Evolutionary conservation across 73 alveolate genomes (phyloP), one percentile per base, ranked within the genome.

Genomic region (Urostyla sp.): DNA sequence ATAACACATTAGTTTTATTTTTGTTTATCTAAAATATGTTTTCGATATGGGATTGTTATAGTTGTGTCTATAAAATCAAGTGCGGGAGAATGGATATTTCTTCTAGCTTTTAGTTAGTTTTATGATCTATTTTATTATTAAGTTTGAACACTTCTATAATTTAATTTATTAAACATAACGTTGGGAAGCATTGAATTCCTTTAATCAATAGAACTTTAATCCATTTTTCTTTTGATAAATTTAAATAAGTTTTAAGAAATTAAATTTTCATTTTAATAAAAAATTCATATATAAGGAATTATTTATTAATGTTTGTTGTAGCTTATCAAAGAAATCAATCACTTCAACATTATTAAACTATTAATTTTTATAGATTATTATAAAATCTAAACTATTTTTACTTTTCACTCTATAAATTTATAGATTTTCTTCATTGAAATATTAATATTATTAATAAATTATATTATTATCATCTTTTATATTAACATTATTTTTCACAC

Each of bases 331-430:
- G 20, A 59, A 59, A 3, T 36, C 35, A 4, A n/a, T 28, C 20
- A 36, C 76, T 3, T 35, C 76, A n/a, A 59, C 4, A 32, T 59
- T 59, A 34, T 55, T 31, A 28, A 21, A 35, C 15, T 11, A 6
- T 31, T 59, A 52, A 15, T 59, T 59, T 21, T 59, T 55, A 59
- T 35, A 59, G 5, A 59, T 52, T 55, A 59, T 59, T 11, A 28
- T 11, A n/a, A 59, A 13, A 35, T 24, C 55, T 15, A 35, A 7
- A 2, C 37, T 37, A 15, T 21, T 59, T 36, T 34, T 59, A 59
- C 37, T 55, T 59, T 36, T 34, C 8, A 59, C 4, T 36, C 55
- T 59, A 32, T 35, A 59, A 7, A 59, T 18, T 34, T 59, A 35
- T 55, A 59, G 10, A 59, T 59, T 59, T 11, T 59, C 37, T 15